Base-by-base conservation (phyloP, 768 basidiomycete species). In the Rhizopogon sp. region DNA sequence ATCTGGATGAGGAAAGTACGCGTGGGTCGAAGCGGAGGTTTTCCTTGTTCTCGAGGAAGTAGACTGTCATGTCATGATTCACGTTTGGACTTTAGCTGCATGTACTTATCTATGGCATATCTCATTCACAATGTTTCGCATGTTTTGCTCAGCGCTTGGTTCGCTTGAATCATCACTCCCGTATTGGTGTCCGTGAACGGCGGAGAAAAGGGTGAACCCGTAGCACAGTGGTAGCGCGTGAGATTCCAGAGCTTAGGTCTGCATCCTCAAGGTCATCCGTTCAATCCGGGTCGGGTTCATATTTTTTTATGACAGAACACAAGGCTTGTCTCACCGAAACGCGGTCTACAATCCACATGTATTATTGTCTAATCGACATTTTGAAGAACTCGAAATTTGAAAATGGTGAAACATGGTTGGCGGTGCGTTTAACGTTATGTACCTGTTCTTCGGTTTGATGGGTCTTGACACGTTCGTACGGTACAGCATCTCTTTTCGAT, bases 251-350 rank as follows among this genome's bases (percentile, higher is more conserved):
- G 3, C 16, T n/a, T 44, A 56, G 43, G 39, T 53, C 16, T 44
- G 39, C 16, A 7, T 74, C 74, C 72, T 70, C 66, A 74, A 74
- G 72, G 74, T 75, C 74, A 73, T 74, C 74, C 72, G 72, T 74
- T 75, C 74, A 70, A 74, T 67, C 68, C 74, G 72, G 72, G 73
- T 74, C 62, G 70, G 72, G 73, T 69, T 73, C 70, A 73, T 3
- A 6, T 57, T 62, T 69, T 69, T 43, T 55, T 69, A 6, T 8
- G 20, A 22, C 6, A 33, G 1, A 33, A 33, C 2, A 7, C 10
- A 33, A 33, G 31, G 31, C 10, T 33, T 10, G 6, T 33, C 1
- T 31, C 2, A 25, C 25, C 4, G 25, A 25, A 25, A 25, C 25
- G 25, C 25, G 25, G 25, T 25, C 25, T 25, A 25, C 25, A 4